Evolutionary conservation across 2,329 filamentous ascomycete genomes (phyloP), one percentile per base, ranked within the genome.

Genomic region (Chaetomium globosum): DNA sequence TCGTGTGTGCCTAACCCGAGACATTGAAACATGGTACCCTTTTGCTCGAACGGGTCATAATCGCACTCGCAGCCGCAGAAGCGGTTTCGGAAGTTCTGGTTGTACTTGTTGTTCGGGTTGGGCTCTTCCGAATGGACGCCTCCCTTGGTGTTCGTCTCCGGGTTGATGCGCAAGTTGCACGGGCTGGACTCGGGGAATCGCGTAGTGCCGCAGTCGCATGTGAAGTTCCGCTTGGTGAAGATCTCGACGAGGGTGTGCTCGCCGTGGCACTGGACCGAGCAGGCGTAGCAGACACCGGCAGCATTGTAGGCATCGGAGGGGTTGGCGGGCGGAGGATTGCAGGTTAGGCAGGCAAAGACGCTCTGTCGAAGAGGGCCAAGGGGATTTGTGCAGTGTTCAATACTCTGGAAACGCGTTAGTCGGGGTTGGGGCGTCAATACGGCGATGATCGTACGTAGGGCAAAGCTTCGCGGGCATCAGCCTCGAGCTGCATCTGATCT

Each of bases 1-100:
- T 94, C 90, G 13, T 85, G 83, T 0, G 87, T 89, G 0, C 92
- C 93, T 0, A 98, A 80, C 0, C 94, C 94, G 2, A 98, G 77
- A 74, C 95, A 99, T 77, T 99, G 95, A 72, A 96, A 99, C 95
- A 99, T 99, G 48, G 93, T 98, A 0, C 94, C 94, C 72, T 94
- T 96, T 75, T 99, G 93, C 74, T 91, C 83, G 56, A 94, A 86
- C 0, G 94, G 87, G 75, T 97, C 90, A 75, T 99, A 99, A 66
- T 93, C 87, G 73, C 93, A 89, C 33, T 86, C 86, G 74, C 95
- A 99, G 1, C 90, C 91, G 76, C 95, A 99, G 79, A 99, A 99
- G 53, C 84, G 86, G 73, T 98, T 98, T 71, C 87, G 85, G 73
- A 96, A 99, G 80, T 99, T 99, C 67, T 97, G 91, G 74, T 97